These are phyloP conservation scores for Emergomyces pasteurianus DNA, from an alignment of 2,329 filamentous ascomycete species.

Conservation along the genomic window DNA sequence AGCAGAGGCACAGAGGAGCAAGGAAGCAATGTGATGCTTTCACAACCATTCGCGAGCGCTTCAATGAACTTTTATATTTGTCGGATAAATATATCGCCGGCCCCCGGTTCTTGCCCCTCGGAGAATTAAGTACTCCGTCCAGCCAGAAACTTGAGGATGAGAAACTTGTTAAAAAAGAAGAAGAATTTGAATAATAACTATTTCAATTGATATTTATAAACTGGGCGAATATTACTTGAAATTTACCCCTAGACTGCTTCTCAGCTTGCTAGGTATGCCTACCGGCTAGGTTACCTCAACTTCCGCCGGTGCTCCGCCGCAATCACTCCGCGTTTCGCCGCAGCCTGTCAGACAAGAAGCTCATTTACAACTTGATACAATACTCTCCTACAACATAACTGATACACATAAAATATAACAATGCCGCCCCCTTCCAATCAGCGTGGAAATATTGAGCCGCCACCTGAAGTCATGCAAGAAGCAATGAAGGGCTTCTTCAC, in stretches of 20 bases:
- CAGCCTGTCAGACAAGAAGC: not conserved
- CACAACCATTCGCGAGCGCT: too few relatives aligned
- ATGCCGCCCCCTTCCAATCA: slow-evolving; percentile 34
- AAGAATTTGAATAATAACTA: too few relatives aligned
- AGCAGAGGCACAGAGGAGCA: too few relatives aligned
- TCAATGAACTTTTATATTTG: not conserved
- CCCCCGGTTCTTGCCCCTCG: too few relatives aligned
- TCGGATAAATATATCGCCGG: not conserved
- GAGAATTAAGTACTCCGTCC: too few relatives aligned
- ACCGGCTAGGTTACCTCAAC: too few relatives aligned
- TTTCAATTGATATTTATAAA: too few relatives aligned
- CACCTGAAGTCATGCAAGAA: slow-evolving; percentile 30
- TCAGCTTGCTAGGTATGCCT: not conserved
- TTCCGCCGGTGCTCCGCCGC: not conserved
- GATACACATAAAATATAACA: slow-evolving; percentile 4
- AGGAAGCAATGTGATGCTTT: not conserved
- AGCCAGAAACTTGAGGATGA: too few relatives aligned
- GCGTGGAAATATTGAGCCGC: slow-evolving; percentile 28
- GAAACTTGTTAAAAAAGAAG: too few relatives aligned
- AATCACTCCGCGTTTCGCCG: too few relatives aligned
- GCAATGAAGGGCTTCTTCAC: slow-evolving; percentile 32
- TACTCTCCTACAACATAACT: not conserved
- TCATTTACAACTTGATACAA: not conserved
- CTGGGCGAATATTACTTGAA: not conserved
- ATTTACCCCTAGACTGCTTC: not conserved